Percentiles rank a stretch among this genome's conserved stretches.
Conservation (phyloP, 2,329 filamentous ascomycete species). For the Pseudogymnoascus sp. region DNA sequence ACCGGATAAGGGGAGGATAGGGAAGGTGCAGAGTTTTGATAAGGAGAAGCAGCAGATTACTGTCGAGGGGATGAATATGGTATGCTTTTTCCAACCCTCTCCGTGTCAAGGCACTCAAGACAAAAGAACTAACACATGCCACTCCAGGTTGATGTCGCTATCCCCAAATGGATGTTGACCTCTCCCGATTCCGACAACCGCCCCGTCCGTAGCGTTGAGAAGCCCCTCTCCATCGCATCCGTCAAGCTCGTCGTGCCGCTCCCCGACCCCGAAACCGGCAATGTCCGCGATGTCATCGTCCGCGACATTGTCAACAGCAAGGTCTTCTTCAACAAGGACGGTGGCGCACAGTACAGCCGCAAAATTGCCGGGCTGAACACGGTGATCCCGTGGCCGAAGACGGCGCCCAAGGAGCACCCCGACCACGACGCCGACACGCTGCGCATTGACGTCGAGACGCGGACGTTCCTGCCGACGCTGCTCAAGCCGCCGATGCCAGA, state of each 20-base stretch:
- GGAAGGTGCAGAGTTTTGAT: constrained; percentile 53
- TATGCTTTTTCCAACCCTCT: constrained; percentile 33
- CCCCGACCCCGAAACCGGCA: constrained; percentile 54
- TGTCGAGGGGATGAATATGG: constrained; percentile 56
- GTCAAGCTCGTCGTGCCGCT: constrained; percentile 77
- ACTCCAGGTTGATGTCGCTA: constrained; percentile 33
- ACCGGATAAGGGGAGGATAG: constrained; percentile 74
- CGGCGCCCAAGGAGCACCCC: constrained; percentile 39
- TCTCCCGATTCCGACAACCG: constrained; percentile 31
- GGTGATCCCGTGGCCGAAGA: constrained; percentile 67
- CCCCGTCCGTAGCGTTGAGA: constrained; percentile 39
- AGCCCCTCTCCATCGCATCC: constrained; percentile 57
- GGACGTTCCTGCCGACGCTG: constrained; percentile 70
- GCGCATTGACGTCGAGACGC: constrained; percentile 64
- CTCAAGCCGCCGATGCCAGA: constrained; percentile 69
- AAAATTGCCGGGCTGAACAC: constrained; percentile 64
- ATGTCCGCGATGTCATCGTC: constrained; percentile 66
- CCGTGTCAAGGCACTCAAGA: neutral
- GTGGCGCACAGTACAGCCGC: constrained; percentile 42
- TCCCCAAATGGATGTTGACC: constrained; percentile 34
- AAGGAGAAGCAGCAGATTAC: constrained; percentile 45
- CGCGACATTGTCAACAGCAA: constrained; percentile 53
- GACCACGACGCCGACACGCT: constrained; percentile 62
- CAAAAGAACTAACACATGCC: neutral
- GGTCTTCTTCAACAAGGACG: constrained; percentile 43